Base-by-base conservation (phyloP, 768 basidiomycete genomes). In the Kwoniella sp. region DNA sequence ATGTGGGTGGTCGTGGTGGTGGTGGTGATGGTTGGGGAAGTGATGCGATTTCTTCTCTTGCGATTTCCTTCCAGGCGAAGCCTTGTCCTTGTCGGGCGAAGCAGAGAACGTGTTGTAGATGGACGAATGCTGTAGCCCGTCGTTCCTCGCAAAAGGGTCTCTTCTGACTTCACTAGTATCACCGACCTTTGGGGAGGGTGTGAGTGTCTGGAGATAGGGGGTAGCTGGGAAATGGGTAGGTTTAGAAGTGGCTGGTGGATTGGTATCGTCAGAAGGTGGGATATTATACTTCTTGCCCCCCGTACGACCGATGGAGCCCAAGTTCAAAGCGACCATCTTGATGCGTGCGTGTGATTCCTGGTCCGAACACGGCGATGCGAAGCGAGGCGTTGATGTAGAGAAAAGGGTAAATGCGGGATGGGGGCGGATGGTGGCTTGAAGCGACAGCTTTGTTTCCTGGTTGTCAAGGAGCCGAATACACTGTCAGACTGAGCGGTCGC, bases 141-240 rank as follows among this genome's bases (percentile, higher is more conserved):
- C 50, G 48, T 60, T 60, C 26, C 58, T 51, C 26, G 58, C 58
- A 23, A 60, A 60, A 9, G 58, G 58, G 37, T 60, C 58, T 34
- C 30, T 38, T 34, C 51, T 38, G 17, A 41, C 26, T 13, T 30
- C 31, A 15, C n/a, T 15, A 29, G 31, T 60, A 52, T 60, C 58
- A 22, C 54, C 60, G 25, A 61, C 9, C 41, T 45, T 45, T 8
- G 41, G 41, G 20, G 41, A 17, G 9, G 58, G 38, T 4, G 28
- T 58, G 17, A 53, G 31, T 20, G 60, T 41, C 30, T 65, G 63
- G 22, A 65, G n/a, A 23, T 52, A 65, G 15, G 63, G 63, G 17
- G 63, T 65, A 22, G 56, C 55, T 31, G 63, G 63, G 63, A 65
- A 65, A 58, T 65, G 63, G 2, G 63, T 57, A n/a, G 63, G 63